A percentile compares a stretch with the other conserved stretches of the same genome.
Conservation (phyloP, 2,329 filamentous ascomycete genomes). For the Fusarium sp. region DNA sequence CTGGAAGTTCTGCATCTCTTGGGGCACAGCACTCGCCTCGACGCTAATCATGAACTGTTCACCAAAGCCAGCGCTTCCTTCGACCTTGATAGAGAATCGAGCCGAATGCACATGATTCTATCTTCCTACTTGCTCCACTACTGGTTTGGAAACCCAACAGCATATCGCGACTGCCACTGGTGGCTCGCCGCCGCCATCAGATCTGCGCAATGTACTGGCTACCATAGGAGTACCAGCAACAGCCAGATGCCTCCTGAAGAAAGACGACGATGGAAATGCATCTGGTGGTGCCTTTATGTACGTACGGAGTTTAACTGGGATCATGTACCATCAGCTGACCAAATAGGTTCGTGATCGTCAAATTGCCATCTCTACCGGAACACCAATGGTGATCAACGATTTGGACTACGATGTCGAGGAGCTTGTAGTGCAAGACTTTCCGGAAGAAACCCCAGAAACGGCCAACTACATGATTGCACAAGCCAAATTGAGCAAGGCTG, state of each 20-base stretch:
- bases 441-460: not conserved
- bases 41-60: slow-evolving; percentile 3
- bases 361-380: not conserved
- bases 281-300: slow-evolving; percentile 20
- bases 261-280: not conserved
- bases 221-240: slow-evolving; percentile 1
- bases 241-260: rapidly evolving
- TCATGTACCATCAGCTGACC: not conserved
- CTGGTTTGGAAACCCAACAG: slow-evolving; percentile 26
- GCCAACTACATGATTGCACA: not conserved
- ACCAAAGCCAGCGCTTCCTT: not conserved
- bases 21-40: slow-evolving; percentile 6
- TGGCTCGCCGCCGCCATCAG: slow-evolving; percentile 16
- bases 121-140: slow-evolving; percentile 28
- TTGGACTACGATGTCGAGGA: slow-evolving; percentile 5
- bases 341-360: not conserved
- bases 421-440: not conserved
- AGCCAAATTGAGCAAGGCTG: not conserved
- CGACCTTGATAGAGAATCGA: not conserved
- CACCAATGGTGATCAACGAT: not conserved
- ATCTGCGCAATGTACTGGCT: not conserved
- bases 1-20: slow-evolving; percentile 2
- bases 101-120: not conserved
- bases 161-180: slow-evolving; percentile 13
- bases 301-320: rapidly evolving